Base-by-base conservation (phyloP, 2,329 filamentous ascomycete genomes). In the Cladophialophora psammophila region DNA sequence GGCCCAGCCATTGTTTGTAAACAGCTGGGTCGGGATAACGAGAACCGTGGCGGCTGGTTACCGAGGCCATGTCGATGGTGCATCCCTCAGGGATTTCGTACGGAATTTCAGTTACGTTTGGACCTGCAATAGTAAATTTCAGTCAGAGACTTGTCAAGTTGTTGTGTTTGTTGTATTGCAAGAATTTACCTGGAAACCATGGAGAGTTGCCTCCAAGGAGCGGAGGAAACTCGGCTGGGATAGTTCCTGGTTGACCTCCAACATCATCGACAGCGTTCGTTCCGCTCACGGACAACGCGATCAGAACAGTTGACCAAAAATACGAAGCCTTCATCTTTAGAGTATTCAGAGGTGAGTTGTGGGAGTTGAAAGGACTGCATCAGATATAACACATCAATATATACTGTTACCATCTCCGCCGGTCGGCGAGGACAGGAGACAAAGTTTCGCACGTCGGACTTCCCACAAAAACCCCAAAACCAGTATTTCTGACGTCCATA, bases 21-120 rank as follows among this genome's bases (percentile, higher is more conserved):
- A 88, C 87, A 3, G 87, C 86, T 0, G 78, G 78, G 69, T 90
- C 88, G 0, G 88, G 88, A 71, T 86, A 90, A 31, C 88, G 81
- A 32, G 86, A 88, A 8, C 88, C 88, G 76, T 90, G 88, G 12
- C 88, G 84, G 1, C 82, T 81, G 40, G 88, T 78, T 68, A 88
- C 89, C 5, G 86, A 85, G 2, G 85, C 87, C 72, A 88, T 84
- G 66, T 90, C 86, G 3, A 90, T 83, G 9, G 78, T 78, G 74
- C 88, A 90, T 52, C 83, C 80, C 1, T 83, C 79, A 0, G 88
- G 88, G 1, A 86, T 79, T 3, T 84, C 80, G 35, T 83, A 78
- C 0, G 84, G 84, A 63, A 90, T 86, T 12, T 78, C 80, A 66
- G 85, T 82, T 55, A 88, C 82, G 71, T 89, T 84, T 20, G 42